phyloP scores from a whole-genome alignment of 768 basidiomycete genomes.

The Daedaleopsis nitida region DNA sequence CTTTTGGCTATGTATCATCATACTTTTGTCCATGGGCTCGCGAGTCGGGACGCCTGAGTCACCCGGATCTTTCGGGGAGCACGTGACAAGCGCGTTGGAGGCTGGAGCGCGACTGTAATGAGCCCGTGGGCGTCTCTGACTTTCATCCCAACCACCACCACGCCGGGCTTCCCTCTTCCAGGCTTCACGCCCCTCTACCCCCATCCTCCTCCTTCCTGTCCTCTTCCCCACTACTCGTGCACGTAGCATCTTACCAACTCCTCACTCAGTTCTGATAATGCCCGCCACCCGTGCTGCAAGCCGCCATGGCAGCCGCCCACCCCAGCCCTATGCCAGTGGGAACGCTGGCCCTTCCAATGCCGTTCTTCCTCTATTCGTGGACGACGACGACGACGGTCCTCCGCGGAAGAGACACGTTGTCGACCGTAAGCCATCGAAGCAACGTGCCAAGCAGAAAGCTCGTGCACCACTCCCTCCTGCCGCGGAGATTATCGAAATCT shows the following conservation, averaged over 20 bases:
- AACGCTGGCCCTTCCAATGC: not conserved
- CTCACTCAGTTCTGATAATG: conserved; percentile 7
- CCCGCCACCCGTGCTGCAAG: conserved; percentile 19
- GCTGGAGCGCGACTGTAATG: conserved; percentile 11
- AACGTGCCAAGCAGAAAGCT: conserved; percentile 18
- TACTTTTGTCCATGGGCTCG: no score
- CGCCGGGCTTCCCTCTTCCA: not conserved
- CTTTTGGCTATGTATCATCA: no score
- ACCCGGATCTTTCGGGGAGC: not conserved
- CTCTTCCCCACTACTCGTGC: not conserved
- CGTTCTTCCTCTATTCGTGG: conserved; percentile 18
- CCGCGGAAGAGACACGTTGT: conserved; percentile 3
- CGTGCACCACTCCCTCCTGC: conserved; percentile 13
- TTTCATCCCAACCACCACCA: conserved; percentile 16
- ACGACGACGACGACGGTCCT: conserved; percentile 19
- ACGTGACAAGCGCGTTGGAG: conserved; percentile 16
- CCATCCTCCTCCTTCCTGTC: not conserved
- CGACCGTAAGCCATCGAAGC: conserved; percentile 4
- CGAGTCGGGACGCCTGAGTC: no score
- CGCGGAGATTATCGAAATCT: conserved; percentile 25
- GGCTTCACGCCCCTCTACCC: not conserved
- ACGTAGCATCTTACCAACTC: no score
- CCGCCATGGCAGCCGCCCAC: conserved; percentile 19
- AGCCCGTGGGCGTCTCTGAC: conserved; percentile 2
- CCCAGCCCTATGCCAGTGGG: conserved; percentile 3